phyloP scores from a whole-genome alignment of 768 basidiomycete species.

The Tulasnella sp. region DNA sequence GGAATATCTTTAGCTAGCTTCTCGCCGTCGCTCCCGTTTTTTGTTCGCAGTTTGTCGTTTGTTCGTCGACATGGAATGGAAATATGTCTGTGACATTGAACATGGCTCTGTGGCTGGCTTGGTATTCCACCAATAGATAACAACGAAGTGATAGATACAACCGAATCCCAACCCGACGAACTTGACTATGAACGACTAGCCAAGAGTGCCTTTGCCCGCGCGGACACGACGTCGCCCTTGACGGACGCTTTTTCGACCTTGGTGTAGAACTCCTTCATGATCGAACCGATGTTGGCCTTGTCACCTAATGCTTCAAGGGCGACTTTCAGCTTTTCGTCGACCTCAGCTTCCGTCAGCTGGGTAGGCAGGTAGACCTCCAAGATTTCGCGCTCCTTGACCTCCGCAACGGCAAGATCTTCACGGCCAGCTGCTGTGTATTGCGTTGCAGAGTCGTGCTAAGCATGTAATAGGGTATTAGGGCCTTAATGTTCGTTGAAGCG shows the following conservation, averaged over 20 bases:
- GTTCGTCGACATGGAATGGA: neutral
- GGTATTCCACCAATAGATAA: neutral
- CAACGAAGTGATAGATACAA: neutral
- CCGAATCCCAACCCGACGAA: neutral
- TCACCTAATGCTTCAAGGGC: neutral
- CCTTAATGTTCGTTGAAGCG: neutral
- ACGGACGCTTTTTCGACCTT: conserved; percentile 6
- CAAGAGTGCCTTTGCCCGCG: conserved; percentile 10
- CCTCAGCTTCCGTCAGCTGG: conserved; percentile 24
- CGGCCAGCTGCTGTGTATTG: conserved; percentile 20
- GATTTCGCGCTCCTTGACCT: conserved; percentile 18
- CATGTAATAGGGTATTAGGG: neutral
- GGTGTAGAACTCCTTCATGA: conserved; percentile 13
- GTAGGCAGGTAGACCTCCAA: conserved; percentile 25
- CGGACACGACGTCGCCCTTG: conserved; percentile 1
- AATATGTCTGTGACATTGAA: neutral
- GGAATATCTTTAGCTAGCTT: neutral
- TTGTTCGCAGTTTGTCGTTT: neutral
- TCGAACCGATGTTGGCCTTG: neutral
- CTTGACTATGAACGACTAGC: neutral
- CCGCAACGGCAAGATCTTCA: conserved; percentile 25
- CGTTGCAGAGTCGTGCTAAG: conserved; percentile 21
- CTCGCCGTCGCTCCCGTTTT: neutral
- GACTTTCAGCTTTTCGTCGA: conserved; percentile 22
- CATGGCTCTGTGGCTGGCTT: neutral